Conservation (phyloP, 2,329 filamentous ascomycete genomes). For the Exophiala oligosperma region DNA sequence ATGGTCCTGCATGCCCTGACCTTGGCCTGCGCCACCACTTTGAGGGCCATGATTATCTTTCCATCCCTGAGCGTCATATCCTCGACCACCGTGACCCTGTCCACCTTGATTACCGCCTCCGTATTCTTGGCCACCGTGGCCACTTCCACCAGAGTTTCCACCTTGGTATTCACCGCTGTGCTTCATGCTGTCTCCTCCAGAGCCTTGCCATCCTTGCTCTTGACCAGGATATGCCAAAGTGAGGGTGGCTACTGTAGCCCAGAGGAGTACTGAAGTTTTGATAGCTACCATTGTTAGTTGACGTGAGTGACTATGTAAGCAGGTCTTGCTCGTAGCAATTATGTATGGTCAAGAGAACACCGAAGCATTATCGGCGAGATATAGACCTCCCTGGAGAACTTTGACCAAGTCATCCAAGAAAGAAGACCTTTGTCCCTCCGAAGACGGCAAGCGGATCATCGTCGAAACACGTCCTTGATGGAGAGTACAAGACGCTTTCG, state of each 20-base stretch:
- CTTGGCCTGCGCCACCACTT: background rate
- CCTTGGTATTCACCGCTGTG: background rate
- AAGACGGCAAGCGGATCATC: background rate
- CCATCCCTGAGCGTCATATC: background rate
- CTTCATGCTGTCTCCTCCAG: background rate
- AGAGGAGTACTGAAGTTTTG: constrained; percentile 9
- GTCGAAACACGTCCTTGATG: background rate
- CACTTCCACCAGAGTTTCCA: background rate
- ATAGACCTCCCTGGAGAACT: background rate
- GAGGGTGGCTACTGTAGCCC: constrained; percentile 14
- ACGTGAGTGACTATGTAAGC: background rate
- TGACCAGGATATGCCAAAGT: constrained; percentile 4
- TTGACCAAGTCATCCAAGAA: background rate
- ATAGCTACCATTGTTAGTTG: constrained; percentile 11
- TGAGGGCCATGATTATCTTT: background rate
- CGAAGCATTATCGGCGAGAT: background rate
- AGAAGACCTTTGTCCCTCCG: background rate
- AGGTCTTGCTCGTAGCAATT: background rate
- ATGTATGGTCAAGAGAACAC: background rate
- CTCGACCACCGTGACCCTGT: background rate
- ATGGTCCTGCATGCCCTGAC: background rate
- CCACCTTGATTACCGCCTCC: background rate
- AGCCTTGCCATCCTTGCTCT: constrained; percentile 6
- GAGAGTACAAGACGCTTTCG: background rate
- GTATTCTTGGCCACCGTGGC: background rate